Percentiles rank a stretch among this genome's conserved stretches.
Conservation (phyloP, 2,329 filamentous ascomycete species). For the Curvularia hawaiiensis region DNA sequence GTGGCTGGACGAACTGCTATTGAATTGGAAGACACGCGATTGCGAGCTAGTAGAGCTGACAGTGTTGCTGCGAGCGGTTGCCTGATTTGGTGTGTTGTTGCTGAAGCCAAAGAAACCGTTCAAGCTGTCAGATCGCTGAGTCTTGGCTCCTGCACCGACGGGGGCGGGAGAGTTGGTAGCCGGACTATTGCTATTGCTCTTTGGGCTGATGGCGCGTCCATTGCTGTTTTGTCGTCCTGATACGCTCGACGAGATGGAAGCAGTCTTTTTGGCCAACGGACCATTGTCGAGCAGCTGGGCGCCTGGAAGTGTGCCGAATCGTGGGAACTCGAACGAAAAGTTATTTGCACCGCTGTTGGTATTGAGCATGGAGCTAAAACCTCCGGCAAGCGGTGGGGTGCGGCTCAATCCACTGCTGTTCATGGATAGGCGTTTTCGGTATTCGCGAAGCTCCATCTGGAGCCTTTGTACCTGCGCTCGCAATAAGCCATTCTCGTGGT, state of each 20-base stretch:
- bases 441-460: constrained; percentile 83
- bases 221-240: constrained; percentile 43
- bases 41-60: constrained; percentile 50
- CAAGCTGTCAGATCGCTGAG: constrained; percentile 43
- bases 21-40: constrained; percentile 58
- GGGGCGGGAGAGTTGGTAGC: constrained; percentile 34
- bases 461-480: constrained; percentile 88
- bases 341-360: constrained; percentile 73
- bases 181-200: constrained; percentile 32
- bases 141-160: constrained; percentile 42
- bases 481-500: constrained; percentile 82
- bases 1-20: constrained; percentile 53
- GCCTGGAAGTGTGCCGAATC: constrained; percentile 77
- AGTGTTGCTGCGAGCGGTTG: constrained; percentile 42
- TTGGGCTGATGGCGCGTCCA: constrained; percentile 46
- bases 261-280: constrained; percentile 42
- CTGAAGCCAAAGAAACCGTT: constrained; percentile 34
- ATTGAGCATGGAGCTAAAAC: constrained; percentile 53
- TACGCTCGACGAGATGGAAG: constrained; percentile 28
- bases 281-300: constrained; percentile 58
- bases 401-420: constrained; percentile 55
- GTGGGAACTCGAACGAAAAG: constrained; percentile 96
- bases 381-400: constrained; percentile 54
- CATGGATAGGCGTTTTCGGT: constrained; percentile 81
- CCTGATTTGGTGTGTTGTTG: constrained; percentile 18